phyloP scores from a whole-genome alignment of 139 green algal species.

The Coccomyxa sp. region DNA sequence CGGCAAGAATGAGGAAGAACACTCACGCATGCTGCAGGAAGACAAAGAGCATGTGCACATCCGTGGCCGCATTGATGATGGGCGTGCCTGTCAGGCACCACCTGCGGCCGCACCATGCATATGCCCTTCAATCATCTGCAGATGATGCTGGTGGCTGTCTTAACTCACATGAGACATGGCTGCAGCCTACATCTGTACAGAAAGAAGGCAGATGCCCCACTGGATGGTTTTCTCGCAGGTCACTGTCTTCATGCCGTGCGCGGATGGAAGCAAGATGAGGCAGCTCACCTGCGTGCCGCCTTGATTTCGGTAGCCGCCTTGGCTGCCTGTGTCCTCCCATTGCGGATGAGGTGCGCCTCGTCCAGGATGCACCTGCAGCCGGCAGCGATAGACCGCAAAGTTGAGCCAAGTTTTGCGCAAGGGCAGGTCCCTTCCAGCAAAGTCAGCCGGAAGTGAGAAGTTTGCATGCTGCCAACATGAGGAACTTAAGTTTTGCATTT shows the following conservation, averaged over 20 bases:
- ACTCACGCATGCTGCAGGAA: neutral
- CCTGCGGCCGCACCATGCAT: neutral
- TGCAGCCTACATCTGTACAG: neutral
- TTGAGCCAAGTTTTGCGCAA: neutral
- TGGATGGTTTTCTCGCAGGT: neutral
- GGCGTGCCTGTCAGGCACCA: constrained; percentile 1
- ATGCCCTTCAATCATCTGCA: neutral
- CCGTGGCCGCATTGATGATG: neutral
- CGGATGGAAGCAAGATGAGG: neutral
- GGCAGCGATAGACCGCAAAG: neutral
- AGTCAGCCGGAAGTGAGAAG: neutral
- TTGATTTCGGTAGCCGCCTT: neutral
- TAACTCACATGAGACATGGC: neutral
- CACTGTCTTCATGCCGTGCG: neutral
- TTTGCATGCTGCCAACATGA: neutral
- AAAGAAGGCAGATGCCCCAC: neutral
- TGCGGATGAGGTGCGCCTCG: constrained; percentile 9
- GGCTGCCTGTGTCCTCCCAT: neutral
- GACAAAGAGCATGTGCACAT: neutral
- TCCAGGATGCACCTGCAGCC: constrained; percentile 6
- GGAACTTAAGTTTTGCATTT: neutral
- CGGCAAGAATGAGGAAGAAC: neutral
- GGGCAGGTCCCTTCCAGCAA: neutral
- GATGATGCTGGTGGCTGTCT: neutral
- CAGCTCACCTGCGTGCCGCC: neutral